Conservation (phyloP, 202 grass and related monocot genomes). For the Zizania palustris region DNA sequence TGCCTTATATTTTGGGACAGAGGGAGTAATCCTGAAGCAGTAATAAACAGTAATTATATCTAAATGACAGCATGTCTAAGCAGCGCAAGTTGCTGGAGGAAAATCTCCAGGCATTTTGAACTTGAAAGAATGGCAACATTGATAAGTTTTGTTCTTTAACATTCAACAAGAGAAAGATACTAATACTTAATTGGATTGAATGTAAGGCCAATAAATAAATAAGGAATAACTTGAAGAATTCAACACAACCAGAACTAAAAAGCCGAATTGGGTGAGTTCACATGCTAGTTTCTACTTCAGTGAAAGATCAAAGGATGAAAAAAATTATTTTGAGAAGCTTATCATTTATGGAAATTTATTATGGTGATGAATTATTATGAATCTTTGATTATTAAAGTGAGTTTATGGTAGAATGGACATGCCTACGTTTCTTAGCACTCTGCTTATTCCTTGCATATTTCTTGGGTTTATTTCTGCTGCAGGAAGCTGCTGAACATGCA, state of each 20-base stretch:
- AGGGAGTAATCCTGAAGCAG: neutral
- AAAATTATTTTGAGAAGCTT: too few relatives aligned
- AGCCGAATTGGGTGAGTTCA: neutral
- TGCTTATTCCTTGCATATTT: slow-evolving; percentile 18
- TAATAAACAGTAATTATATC: slow-evolving; percentile 17
- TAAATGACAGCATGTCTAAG: neutral
- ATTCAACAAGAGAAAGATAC: slow-evolving; percentile 10
- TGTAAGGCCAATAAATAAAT: slow-evolving; percentile 14
- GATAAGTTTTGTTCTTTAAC: slow-evolving; percentile 2
- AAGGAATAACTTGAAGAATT: slow-evolving; percentile 2
- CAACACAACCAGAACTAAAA: neutral
- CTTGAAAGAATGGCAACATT: neutral
- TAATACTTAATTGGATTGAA: neutral
- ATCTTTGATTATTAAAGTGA: slow-evolving; percentile 19
- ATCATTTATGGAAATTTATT: neutral
- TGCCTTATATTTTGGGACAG: too few relatives aligned
- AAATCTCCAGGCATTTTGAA: neutral
- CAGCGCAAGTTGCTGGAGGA: neutral
- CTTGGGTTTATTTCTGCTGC: slow-evolving; percentile 26
- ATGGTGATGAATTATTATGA: neutral
- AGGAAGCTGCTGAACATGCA: slow-evolving; percentile 15
- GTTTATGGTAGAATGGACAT: neutral
- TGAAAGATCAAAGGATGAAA: neutral
- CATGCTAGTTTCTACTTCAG: slow-evolving; percentile 3
- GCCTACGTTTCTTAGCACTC: slow-evolving; percentile 1